Conservation (phyloP, 75 land plant species). For the Pinus tabuliformis region DNA sequence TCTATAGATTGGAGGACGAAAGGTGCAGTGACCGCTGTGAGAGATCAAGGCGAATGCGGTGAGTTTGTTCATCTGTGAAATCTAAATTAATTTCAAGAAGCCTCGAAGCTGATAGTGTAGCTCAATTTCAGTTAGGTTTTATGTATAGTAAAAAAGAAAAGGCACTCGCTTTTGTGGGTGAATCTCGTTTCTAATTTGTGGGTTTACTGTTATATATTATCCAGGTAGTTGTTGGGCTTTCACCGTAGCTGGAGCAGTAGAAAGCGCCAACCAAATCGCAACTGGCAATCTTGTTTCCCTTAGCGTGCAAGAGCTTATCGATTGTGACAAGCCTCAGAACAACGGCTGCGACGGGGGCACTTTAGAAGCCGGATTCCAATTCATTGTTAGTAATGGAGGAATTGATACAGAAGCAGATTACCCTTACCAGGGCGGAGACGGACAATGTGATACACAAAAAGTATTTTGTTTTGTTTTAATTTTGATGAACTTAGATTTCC, state of each 20-base stretch:
- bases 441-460: neutral
- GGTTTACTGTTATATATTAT: too few species aligned
- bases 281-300: constrained; percentile 24
- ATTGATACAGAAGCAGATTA: constrained; percentile 43
- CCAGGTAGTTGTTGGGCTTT: constrained; percentile 41
- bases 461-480: too few species aligned
- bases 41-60: too few species aligned
- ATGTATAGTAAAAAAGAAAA: too few species aligned
- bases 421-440: constrained; percentile 23
- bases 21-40: constrained; percentile 12
- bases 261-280: constrained; percentile 23
- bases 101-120: too few species aligned
- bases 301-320: constrained; percentile 36
- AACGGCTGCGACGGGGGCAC: constrained; percentile 31
- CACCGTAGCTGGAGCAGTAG: constrained; percentile 23
- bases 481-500: too few species aligned
- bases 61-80: too few species aligned
- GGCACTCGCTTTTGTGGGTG: too few species aligned
- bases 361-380: constrained; percentile 32
- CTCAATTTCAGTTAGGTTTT: too few species aligned
- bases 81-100: too few species aligned
- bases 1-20: constrained; percentile 23
- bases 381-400: constrained; percentile 48
- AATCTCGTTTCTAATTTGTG: too few species aligned
- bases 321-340: constrained; percentile 15